Evolutionary conservation across 305 asterid genomes (phyloP), one percentile per base, ranked within the genome.

Genomic region (Solanum hybrid): DNA sequence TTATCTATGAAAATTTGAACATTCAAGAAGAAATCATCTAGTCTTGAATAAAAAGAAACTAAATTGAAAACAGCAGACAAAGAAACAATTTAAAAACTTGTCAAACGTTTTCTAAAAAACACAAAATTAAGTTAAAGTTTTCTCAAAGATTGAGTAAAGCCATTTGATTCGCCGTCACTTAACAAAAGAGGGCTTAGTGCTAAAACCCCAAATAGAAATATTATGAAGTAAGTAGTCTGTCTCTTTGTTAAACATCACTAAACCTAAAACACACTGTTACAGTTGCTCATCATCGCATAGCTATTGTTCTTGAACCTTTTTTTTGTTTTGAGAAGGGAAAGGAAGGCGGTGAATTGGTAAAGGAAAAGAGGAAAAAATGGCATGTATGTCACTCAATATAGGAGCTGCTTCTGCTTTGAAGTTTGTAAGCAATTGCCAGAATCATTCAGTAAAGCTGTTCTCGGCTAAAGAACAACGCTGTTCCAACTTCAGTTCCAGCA

Each of bases 381-480:
- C 87, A 31, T 19, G 75, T 84, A 84, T 51, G 73, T 84, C 75
- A 29, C 31, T 84, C 75, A 45, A 82, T 56, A 36, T 69, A 0
- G 91, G 91, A 64, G 90, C 89, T 27, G 51, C 91, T 76, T 51
- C 81, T 78, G 24, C 32, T 4, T 78, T 78, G 77, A 92, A 89
- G 29, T 89, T 60, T 87, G 82, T 81, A 69, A 86, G 90, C 86
- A 45, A 87, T 51, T 88, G 27, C 37, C 86, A 66, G 7, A 64
- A 81, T 71, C 88, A 51, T 85, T 86, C 91, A 12, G 45, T 91
- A 4, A 89, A 80, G 56, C 72, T 81, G 35, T 90, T 80, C 64
- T 19, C 69, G n/a, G 22, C 42, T 12, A 86, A 89, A 37, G 78
- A 64, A 26, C 78, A 27, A 56, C 31, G 24, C 56, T 89, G 66